phyloP scores from a whole-genome alignment of 352 stramenopile species.

The Phytophthora boehmeriae region DNA sequence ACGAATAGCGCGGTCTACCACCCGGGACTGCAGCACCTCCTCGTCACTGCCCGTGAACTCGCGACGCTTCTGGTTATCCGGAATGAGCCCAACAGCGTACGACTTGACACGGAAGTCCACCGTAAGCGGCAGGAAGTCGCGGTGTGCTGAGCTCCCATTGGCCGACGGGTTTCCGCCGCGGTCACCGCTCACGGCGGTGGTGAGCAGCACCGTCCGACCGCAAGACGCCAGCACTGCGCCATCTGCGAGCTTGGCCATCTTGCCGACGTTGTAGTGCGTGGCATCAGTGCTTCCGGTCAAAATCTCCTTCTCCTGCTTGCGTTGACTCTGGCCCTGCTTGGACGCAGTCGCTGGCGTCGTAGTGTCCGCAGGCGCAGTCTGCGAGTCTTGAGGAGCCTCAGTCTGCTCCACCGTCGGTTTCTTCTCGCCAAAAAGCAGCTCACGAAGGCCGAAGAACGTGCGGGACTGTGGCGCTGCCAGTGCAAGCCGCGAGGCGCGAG shows the following conservation, averaged over 20 bases:
- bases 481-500: constrained; percentile 9
- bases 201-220: constrained; percentile 87
- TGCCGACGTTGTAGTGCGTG: constrained; percentile 69
- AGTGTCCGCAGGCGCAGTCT: constrained; percentile 1
- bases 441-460: constrained; percentile 67
- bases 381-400: constrained; percentile 14
- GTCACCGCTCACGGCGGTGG: constrained; percentile 75
- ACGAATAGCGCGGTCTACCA: constrained; percentile 96
- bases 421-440: constrained; percentile 67
- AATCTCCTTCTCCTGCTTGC: constrained; percentile 28
- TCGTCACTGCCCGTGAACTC: constrained; percentile 93
- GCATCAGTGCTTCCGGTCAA: constrained; percentile 58
- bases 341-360: constrained; percentile 2
- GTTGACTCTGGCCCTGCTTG: constrained; percentile 7
- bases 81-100: constrained; percentile 87
- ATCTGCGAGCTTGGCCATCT: constrained; percentile 86
- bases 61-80: constrained; percentile 81
- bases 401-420: constrained; percentile 31
- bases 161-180: constrained; percentile 42
- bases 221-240: constrained; percentile 84
- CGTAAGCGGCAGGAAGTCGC: constrained; percentile 91
- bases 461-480: constrained; percentile 35
- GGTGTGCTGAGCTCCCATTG: constrained; percentile 12
- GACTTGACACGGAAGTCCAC: constrained; percentile 95
- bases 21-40: constrained; percentile 95